Base-by-base conservation (phyloP, 129 eudicot species). In the Lonicera japonica region DNA sequence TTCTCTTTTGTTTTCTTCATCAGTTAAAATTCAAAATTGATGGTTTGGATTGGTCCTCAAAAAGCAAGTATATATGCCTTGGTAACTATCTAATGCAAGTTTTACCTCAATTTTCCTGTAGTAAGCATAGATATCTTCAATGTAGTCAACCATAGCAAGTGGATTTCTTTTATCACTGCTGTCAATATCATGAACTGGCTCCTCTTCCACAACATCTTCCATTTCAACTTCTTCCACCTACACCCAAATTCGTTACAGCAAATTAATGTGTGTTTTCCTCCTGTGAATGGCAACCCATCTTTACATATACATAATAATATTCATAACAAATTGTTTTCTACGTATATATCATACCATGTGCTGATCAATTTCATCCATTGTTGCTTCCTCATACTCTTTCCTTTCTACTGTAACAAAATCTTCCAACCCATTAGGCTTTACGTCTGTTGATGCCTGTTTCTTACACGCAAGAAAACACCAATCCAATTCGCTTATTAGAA, bases 361-460 rank as follows among this genome's bases (percentile, higher is more conserved):
- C 59, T 76, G 64, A 38, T 87, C 88, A 0, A 87, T 82, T 71
- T 87, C 96, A 20, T 87, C 90, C 61, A 86, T 70, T 87, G 84
- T 83, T 16, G 95, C 87, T 80, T 86, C 87, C 19, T 95, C 87
- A 47, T 86, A 89, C 34, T 90, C 95, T 63, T 87, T 87, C 36
- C 36, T 29, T 29, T 29, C 36, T 29, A 1, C 36, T 29, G 6
- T 29, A 6, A 6, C 6, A 29, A 65, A 78, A 85, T 86, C 82
- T 87, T 0, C 96, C 95, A 17, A 72, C 86, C 60, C 74, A 67
- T 20, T 68, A 56, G 16, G 67, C 87, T 50, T 36, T 58, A 47
- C 8, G 23, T 0, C 50, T 14, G 1, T 43, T 43, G 69, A 58
- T 70, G 61, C 65, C 1, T 52, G 59, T 4, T 80, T 80, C 34